A percentile compares a stretch with the other conserved stretches of the same genome.
phyloP scores from a whole-genome alignment of 352 stramenopile genomes.

The Vaucheria bursata region DNA sequence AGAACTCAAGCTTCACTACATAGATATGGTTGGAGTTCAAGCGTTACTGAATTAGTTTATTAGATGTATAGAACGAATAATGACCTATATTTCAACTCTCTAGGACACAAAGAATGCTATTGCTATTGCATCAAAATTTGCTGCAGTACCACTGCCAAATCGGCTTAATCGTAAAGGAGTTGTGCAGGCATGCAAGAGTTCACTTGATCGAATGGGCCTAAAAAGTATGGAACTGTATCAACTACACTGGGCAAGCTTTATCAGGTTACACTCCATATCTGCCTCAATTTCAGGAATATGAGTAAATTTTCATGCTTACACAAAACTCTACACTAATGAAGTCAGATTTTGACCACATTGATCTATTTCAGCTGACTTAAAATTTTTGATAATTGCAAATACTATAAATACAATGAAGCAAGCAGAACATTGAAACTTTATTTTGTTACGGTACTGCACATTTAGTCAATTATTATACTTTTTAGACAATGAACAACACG shows the following conservation, averaged over 20 bases:
- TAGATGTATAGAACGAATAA: neutral
- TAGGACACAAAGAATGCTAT: slow-evolving; percentile 9
- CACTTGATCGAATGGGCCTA: slow-evolving; percentile 34
- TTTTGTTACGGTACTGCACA: too few relatives aligned
- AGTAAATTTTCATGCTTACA: too few relatives aligned
- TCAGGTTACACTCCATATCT: slow-evolving; percentile 58
- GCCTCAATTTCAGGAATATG: too few relatives aligned
- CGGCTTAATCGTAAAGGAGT: slow-evolving; percentile 16
- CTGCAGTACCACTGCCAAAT: slow-evolving; percentile 53
- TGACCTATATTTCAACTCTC: neutral
- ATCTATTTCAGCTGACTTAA: too few relatives aligned
- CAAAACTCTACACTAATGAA: too few relatives aligned
- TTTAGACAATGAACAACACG: too few relatives aligned
- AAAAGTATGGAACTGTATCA: slow-evolving; percentile 60
- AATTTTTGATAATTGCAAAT: too few relatives aligned
- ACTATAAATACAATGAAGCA: too few relatives aligned
- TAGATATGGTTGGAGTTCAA: neutral
- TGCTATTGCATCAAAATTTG: slow-evolving; percentile 60
- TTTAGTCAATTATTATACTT: too few relatives aligned
- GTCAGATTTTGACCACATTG: too few relatives aligned
- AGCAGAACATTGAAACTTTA: too few relatives aligned
- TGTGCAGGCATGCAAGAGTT: slow-evolving; percentile 25
- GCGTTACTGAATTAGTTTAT: too few relatives aligned
- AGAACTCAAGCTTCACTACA: neutral
- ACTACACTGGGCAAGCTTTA: slow-evolving; percentile 50